These are phyloP conservation scores for Saccharomycodes ludwigii DNA, from an alignment of 805 yeast genomes.

Conservation along the genomic window DNA sequence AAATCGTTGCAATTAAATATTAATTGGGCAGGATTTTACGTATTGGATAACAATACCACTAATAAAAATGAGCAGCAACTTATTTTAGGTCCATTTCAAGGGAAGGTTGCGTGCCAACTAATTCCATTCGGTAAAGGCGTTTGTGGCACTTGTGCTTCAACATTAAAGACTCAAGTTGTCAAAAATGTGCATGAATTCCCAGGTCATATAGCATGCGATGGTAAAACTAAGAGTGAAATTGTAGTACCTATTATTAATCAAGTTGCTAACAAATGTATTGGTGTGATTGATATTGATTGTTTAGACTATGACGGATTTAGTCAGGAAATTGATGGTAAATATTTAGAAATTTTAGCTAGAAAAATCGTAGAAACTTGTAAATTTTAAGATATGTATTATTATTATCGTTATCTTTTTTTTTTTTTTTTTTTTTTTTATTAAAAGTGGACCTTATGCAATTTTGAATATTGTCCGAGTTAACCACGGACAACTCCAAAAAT, in stretches of 20 bases:
- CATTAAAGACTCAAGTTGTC: slow-evolving; percentile 56
- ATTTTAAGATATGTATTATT: slow-evolving; percentile 23
- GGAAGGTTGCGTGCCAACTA: slow-evolving; percentile 89
- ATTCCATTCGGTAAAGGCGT: slow-evolving; percentile 78
- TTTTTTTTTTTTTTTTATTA: background rate
- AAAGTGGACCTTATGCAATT: slow-evolving; percentile 6
- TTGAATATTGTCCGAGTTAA: no score
- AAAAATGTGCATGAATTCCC: slow-evolving; percentile 67
- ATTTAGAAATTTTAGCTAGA: slow-evolving; percentile 47
- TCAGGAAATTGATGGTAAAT: slow-evolving; percentile 42
- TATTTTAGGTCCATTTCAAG: slow-evolving; percentile 87
- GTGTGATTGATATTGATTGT: slow-evolving; percentile 85
- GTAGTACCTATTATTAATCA: slow-evolving; percentile 65
- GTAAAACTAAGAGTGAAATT: slow-evolving; percentile 84
- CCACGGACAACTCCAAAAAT: background rate
- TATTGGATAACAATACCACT: slow-evolving; percentile 19
- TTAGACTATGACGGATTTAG: slow-evolving; percentile 52
- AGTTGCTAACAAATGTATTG: slow-evolving; percentile 34
- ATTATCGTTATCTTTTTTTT: background rate
- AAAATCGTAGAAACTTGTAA: slow-evolving; percentile 41
- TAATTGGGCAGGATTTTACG: slow-evolving; percentile 93
- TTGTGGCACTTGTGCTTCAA: slow-evolving; percentile 73
- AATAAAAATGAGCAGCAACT: slow-evolving; percentile 29
- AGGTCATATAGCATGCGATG: slow-evolving; percentile 96
- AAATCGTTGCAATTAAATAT: slow-evolving; percentile 44